Conservation (phyloP, 1,139 yeast genomes). For the Geotrichum aggregatum region DNA sequence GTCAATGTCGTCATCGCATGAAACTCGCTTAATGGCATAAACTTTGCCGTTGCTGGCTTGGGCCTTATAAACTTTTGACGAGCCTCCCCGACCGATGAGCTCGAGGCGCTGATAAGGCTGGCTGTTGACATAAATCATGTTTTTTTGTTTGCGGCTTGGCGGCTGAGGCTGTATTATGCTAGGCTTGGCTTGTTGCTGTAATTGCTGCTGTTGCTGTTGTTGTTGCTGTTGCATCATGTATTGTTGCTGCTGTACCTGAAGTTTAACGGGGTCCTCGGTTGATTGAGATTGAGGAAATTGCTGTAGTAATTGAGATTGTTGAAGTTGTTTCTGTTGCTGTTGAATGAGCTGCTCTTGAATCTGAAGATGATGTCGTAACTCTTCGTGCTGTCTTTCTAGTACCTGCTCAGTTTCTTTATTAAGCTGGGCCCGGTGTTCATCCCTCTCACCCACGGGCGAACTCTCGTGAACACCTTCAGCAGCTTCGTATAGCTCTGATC, state of each 20-base stretch:
- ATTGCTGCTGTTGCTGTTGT: slow-evolving; percentile 19
- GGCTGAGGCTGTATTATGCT: slow-evolving; percentile 15
- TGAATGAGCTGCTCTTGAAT: slow-evolving; percentile 15
- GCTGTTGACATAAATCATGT: slow-evolving; percentile 48
- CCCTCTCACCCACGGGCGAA: slow-evolving; percentile 4
- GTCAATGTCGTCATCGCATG: slow-evolving; percentile 71
- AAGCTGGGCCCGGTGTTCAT: slow-evolving; percentile 1
- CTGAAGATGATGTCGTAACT: slow-evolving; percentile 15
- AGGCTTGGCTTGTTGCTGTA: slow-evolving; percentile 7
- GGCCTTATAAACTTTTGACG: slow-evolving; percentile 87
- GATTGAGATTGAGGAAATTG: background rate
- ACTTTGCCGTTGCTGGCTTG: slow-evolving; percentile 50
- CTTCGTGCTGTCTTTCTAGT: slow-evolving; percentile 20
- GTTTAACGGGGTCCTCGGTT: background rate
- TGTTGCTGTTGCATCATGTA: slow-evolving; percentile 17
- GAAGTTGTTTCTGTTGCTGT: slow-evolving; percentile 14
- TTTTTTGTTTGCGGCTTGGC: slow-evolving; percentile 28
- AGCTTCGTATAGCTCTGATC: slow-evolving; percentile 14
- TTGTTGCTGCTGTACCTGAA: slow-evolving; percentile 6
- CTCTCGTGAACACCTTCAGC: slow-evolving; percentile 13
- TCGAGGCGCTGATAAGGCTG: slow-evolving; percentile 70
- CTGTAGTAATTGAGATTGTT: slow-evolving; percentile 9
- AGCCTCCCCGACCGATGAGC: slow-evolving; percentile 85
- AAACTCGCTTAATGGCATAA: slow-evolving; percentile 80
- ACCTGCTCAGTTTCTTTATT: slow-evolving; percentile 18